These are phyloP conservation scores for Telopea speciosissima DNA, from an alignment of 177 flowering plant genomes.

Conservation along the genomic window DNA sequence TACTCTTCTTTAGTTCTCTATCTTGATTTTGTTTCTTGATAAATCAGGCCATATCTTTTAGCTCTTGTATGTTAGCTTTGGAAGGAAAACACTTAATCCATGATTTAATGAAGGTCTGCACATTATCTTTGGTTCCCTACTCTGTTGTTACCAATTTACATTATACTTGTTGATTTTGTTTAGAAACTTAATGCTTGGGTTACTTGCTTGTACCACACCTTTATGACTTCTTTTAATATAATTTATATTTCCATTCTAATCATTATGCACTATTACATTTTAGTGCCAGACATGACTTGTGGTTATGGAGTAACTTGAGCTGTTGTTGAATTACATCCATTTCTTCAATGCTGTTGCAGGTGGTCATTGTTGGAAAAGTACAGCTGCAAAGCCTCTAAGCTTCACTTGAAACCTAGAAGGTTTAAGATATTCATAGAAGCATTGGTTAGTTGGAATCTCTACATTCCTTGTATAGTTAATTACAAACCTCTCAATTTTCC, in stretches of 20 bases:
- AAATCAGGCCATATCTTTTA: neutral
- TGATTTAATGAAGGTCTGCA: neutral
- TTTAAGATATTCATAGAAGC: constrained; percentile 85
- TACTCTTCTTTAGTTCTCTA: neutral
- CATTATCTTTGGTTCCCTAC: neutral
- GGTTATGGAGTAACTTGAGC: neutral
- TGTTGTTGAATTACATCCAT: constrained; percentile 1
- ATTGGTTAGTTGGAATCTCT: constrained; percentile 54
- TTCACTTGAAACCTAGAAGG: constrained; percentile 92
- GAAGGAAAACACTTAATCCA: neutral
- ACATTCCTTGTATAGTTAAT: neutral
- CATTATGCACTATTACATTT: neutral
- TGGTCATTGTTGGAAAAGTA: constrained; percentile 97
- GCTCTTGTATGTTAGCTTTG: neutral
- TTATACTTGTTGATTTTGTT: neutral
- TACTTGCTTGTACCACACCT: neutral
- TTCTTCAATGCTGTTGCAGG: constrained; percentile 38
- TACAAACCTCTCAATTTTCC: constrained; percentile 3
- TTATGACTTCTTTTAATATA: neutral
- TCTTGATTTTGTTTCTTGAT: neutral
- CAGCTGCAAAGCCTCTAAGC: constrained; percentile 95
- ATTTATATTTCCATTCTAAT: neutral
- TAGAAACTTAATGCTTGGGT: neutral
- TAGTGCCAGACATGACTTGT: neutral
- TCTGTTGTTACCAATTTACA: neutral